phyloP scores from a whole-genome alignment of 805 yeast genomes.

The Starmera dryadoides region DNA sequence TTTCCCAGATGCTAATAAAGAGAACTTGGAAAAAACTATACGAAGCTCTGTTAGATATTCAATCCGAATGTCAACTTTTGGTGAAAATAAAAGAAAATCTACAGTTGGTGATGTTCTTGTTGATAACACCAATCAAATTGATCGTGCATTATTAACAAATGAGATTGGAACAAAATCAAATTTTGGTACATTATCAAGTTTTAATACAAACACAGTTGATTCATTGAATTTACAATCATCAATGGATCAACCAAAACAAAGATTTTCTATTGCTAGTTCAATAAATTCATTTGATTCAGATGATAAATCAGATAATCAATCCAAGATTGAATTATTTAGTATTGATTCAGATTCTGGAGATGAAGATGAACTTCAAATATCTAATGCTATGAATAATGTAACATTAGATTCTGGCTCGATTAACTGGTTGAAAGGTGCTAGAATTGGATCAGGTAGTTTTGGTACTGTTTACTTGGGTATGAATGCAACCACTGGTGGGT shows the following conservation, averaged over 20 bases:
- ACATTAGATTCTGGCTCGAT: conserved; percentile 46
- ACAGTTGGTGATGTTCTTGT: conserved; percentile 62
- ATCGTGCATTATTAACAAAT: conserved; percentile 30
- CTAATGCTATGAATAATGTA: conserved; percentile 5
- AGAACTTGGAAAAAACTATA: conserved; percentile 70
- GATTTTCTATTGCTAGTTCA: conserved; percentile 16
- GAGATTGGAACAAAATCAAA: not conserved
- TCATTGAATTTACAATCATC: conserved; percentile 23
- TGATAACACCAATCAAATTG: conserved; percentile 49
- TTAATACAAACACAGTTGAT: conserved; percentile 22
- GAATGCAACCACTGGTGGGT: conserved; percentile 86
- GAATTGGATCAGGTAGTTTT: conserved; percentile 92
- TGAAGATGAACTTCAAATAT: conserved; percentile 4
- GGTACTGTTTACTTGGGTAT: conserved; percentile 91
- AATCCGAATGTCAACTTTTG: conserved; percentile 41
- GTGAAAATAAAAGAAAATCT: conserved; percentile 23
- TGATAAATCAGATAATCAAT: conserved; percentile 9
- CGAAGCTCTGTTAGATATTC: conserved; percentile 80
- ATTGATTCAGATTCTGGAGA: conserved; percentile 12
- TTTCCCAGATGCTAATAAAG: conserved; percentile 76
- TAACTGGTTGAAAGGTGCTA: conserved; percentile 88
- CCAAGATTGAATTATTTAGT: conserved; percentile 20
- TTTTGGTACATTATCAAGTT: no score
- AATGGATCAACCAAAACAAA: conserved; percentile 20
- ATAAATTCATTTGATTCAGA: not conserved